These are phyloP conservation scores for Talinum fruticosum DNA, from an alignment of 148 eudicot genomes.

Conservation along the genomic window DNA sequence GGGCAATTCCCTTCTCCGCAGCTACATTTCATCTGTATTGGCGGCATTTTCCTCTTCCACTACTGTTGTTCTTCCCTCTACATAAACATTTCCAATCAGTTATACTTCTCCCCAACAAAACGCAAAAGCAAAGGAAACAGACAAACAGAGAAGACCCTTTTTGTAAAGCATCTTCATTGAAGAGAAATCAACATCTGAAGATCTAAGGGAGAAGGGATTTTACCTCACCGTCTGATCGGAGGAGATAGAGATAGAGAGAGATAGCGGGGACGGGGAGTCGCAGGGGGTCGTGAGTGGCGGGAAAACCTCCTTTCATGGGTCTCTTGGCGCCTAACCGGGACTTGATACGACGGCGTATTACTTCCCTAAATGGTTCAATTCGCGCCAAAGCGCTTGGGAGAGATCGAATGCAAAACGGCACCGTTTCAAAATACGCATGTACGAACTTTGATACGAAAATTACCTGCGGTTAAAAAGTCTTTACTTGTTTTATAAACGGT, in stretches of 20 bases:
- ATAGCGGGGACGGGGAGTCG: too few species aligned
- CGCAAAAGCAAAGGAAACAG: background rate
- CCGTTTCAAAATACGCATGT: background rate
- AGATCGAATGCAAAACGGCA: background rate
- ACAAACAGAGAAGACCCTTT: background rate
- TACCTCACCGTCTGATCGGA: too few species aligned
- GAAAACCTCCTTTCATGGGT: background rate
- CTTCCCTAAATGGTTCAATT: background rate
- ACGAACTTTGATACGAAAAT: too few species aligned
- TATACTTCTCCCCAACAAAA: too few species aligned
- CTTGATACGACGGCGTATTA: background rate
- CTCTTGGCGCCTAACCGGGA: background rate
- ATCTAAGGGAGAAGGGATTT: too few species aligned
- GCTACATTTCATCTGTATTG: slow-evolving; percentile 68
- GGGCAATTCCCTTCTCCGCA: slow-evolving; percentile 70
- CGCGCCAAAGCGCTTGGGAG: background rate
- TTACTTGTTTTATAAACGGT: too few species aligned
- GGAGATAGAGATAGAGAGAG: slow-evolving; percentile 11
- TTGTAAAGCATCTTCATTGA: too few species aligned
- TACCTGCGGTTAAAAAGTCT: too few species aligned
- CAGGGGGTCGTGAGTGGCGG: slow-evolving; percentile 4
- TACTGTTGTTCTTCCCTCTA: background rate
- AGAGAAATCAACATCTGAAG: too few species aligned
- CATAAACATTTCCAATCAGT: too few species aligned
- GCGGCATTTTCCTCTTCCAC: slow-evolving; percentile 12